Conservation (phyloP, 2,329 filamentous ascomycete species). For the Pseudopyricularia javanii region DNA sequence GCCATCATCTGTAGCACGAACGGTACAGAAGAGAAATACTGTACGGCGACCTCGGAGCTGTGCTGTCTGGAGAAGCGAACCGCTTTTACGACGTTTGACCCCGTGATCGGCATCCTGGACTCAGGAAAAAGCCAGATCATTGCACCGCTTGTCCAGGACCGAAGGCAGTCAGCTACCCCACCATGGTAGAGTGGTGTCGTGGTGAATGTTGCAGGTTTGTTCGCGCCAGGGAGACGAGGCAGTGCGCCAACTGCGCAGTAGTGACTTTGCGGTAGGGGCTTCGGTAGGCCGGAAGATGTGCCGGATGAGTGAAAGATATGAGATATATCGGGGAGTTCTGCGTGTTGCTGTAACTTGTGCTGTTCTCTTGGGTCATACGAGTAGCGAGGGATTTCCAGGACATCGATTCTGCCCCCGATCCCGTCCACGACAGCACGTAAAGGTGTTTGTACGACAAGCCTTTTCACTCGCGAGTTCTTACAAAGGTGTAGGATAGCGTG, state of each 20-base stretch:
- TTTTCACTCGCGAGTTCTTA: neutral
- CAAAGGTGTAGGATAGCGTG: neutral
- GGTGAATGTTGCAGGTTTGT: conserved; percentile 40
- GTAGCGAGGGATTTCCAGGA: neutral
- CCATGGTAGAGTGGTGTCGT: conserved; percentile 57
- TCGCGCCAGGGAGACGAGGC: conserved; percentile 26
- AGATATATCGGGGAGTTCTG: conserved; percentile 38
- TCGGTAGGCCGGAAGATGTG: conserved; percentile 50
- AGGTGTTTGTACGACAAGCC: neutral
- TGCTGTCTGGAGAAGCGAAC: neutral
- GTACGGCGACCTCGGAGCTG: neutral
- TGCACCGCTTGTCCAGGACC: conserved; percentile 47
- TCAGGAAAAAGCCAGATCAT: conserved; percentile 52
- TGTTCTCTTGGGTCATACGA: neutral
- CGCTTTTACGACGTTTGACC: conserved; percentile 27
- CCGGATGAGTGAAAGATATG: conserved; percentile 54
- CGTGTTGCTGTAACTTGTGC: conserved; percentile 17
- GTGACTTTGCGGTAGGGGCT: conserved; percentile 48
- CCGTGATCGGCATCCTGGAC: conserved; percentile 41
- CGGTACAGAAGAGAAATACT: neutral
- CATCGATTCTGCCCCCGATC: neutral
- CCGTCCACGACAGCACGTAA: neutral
- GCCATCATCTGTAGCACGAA: neutral
- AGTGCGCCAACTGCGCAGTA: conserved; percentile 40
- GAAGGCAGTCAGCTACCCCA: conserved; percentile 48